Conservation (phyloP, 345 rosid genomes). For the Lepidium africanum region DNA sequence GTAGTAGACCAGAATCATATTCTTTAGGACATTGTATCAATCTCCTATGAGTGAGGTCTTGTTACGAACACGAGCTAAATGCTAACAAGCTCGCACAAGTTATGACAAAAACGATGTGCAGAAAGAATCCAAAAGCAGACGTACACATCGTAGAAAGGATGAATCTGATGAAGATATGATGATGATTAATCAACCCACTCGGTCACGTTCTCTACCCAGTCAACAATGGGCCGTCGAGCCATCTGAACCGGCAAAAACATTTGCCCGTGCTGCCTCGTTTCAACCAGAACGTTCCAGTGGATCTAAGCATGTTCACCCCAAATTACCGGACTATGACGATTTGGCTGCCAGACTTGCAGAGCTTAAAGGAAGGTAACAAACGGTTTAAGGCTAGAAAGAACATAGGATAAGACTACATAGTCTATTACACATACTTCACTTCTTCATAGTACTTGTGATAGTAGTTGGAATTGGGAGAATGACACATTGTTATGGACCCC, state of each 20-base stretch:
- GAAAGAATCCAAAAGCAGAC: slow-evolving; percentile 52
- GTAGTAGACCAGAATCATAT: too few species aligned
- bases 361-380: slow-evolving; percentile 58
- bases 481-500: slow-evolving; percentile 18
- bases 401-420: neutral
- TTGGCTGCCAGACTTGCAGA: slow-evolving; percentile 88
- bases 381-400: neutral
- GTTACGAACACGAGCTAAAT: too few species aligned
- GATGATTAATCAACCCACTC: slow-evolving; percentile 33
- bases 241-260: slow-evolving; percentile 39
- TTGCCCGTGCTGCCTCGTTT: slow-evolving; percentile 63
- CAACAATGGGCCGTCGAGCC: slow-evolving; percentile 38
- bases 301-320: slow-evolving; percentile 90
- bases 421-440: neutral
- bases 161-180: slow-evolving; percentile 31
- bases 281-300: slow-evolving; percentile 57
- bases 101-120: slow-evolving; percentile 37
- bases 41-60: too few species aligned
- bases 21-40: too few species aligned
- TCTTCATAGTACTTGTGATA: neutral
- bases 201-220: slow-evolving; percentile 66
- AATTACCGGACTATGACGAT: slow-evolving; percentile 87
- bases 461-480: slow-evolving; percentile 1
- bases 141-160: slow-evolving; percentile 22
- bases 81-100: too few species aligned